phyloP scores from a whole-genome alignment of 176 grass and related monocot species.

The Carex littledalei region DNA sequence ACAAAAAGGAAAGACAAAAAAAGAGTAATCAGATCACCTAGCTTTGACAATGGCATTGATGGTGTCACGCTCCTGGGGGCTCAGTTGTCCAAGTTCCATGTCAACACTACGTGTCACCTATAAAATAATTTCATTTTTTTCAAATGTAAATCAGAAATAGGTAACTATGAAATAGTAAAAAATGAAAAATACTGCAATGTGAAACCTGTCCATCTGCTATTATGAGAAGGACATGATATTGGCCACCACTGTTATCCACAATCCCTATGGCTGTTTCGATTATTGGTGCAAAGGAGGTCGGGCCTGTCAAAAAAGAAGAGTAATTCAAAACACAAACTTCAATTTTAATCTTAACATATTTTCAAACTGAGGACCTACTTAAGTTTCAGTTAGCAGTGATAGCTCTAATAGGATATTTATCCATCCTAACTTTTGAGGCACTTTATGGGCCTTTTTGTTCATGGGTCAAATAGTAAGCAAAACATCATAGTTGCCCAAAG shows the following conservation, averaged over 20 bases:
- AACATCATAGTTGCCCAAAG: neutral
- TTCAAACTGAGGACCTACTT: neutral
- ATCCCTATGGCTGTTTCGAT: conserved; percentile 69
- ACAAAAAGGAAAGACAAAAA: neutral
- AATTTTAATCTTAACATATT: neutral
- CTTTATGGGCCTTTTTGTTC: neutral
- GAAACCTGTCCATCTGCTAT: conserved; percentile 91
- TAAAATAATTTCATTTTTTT: conserved; percentile 15
- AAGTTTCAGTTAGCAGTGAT: neutral
- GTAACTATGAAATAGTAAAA: neutral
- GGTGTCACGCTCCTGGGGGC: conserved; percentile 61
- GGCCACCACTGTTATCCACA: conserved; percentile 74
- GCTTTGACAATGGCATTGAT: conserved; percentile 76
- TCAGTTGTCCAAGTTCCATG: conserved; percentile 40
- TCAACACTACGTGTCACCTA: conserved; percentile 58
- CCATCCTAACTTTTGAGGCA: neutral
- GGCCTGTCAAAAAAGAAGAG: conserved; percentile 32
- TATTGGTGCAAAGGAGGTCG: conserved; percentile 76
- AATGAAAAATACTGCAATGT: neutral
- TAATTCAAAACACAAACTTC: neutral
- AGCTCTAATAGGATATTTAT: neutral
- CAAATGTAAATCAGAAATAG: neutral
- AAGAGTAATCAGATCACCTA: conserved; percentile 29
- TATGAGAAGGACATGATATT: conserved; percentile 85
- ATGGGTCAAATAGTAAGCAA: neutral